Conservation (phyloP, 1,139 yeast genomes). For the Ogataea hybrid region DNA sequence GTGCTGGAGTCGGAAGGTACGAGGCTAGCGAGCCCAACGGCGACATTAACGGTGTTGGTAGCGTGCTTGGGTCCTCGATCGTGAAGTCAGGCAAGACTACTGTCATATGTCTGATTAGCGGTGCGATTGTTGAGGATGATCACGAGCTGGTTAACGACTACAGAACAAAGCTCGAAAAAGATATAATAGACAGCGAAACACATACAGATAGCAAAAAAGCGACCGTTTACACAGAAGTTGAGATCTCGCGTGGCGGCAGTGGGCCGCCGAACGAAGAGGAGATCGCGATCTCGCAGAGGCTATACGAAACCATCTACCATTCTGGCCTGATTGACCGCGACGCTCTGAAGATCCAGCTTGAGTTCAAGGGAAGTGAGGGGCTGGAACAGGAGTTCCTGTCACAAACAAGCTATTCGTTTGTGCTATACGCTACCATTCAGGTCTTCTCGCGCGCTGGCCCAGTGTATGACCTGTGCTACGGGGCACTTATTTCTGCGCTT, state of each 20-base stretch:
- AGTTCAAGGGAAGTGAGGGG: slow-evolving; percentile 41
- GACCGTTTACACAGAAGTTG: slow-evolving; percentile 74
- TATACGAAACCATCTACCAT: slow-evolving; percentile 58
- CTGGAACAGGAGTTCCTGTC: slow-evolving; percentile 33
- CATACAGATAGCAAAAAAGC: slow-evolving; percentile 28
- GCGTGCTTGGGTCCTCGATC: slow-evolving; percentile 69
- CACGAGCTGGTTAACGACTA: slow-evolving; percentile 37
- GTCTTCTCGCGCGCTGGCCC: slow-evolving; percentile 85
- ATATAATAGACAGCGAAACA: slow-evolving; percentile 23
- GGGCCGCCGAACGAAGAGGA: slow-evolving; percentile 88
- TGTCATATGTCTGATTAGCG: slow-evolving; percentile 71
- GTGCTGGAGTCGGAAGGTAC: slow-evolving; percentile 30
- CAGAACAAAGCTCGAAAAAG: slow-evolving; percentile 32
- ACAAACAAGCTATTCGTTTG: slow-evolving; percentile 54
- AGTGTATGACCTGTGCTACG: slow-evolving; percentile 74
- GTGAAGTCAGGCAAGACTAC: slow-evolving; percentile 74
- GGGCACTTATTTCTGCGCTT: slow-evolving; percentile 64
- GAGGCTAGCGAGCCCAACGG: slow-evolving; percentile 38
- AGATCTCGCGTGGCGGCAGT: slow-evolving; percentile 68
- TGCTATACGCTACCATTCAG: slow-evolving; percentile 69
- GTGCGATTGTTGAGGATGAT: slow-evolving; percentile 61
- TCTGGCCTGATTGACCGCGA: slow-evolving; percentile 49
- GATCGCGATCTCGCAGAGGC: slow-evolving; percentile 70
- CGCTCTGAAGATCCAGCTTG: slow-evolving; percentile 49
- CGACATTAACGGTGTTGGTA: slow-evolving; percentile 22